Evolutionary conservation across 805 yeast species (phyloP).

Genomic region (Wickerhamiella kazuoi): DNA sequence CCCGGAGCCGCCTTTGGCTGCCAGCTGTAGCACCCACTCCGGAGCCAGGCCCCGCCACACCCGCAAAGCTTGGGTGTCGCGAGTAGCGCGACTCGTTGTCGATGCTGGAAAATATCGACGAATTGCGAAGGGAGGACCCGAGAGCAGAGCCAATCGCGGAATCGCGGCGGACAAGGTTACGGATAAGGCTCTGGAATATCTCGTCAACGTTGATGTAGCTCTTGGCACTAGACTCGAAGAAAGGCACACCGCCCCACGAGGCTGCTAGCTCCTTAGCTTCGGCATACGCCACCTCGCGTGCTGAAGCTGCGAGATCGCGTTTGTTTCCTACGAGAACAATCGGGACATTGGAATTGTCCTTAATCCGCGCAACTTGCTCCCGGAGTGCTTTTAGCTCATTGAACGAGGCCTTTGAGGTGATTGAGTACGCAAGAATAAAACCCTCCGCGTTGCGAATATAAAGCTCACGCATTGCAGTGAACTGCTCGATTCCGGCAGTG

Average conservation of each 20-base stretch:
- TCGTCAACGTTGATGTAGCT: conserved; percentile 77
- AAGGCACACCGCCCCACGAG: conserved; percentile 78
- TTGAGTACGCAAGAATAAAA: conserved; percentile 69
- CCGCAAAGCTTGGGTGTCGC: neutral
- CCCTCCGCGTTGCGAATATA: conserved; percentile 68
- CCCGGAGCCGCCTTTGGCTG: too few species aligned
- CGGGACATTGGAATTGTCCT: conserved; percentile 61
- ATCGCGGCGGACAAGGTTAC: conserved; percentile 74
- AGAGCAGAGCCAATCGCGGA: conserved; percentile 16
- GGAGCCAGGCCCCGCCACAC: conserved; percentile 4
- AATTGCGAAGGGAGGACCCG: conserved; percentile 8
- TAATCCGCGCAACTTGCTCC: conserved; percentile 70
- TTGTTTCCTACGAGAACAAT: conserved; percentile 86
- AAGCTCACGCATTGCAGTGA: conserved; percentile 81
- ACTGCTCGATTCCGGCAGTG: conserved; percentile 90
- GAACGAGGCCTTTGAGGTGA: conserved; percentile 59
- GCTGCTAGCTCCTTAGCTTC: conserved; percentile 73
- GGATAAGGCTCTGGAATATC: conserved; percentile 71
- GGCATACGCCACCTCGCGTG: conserved; percentile 58
- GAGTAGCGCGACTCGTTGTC: conserved; percentile 4
- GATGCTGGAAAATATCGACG: conserved; percentile 7
- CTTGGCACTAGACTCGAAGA: conserved; percentile 89
- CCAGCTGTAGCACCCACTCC: too few species aligned
- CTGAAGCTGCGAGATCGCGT: conserved; percentile 53
- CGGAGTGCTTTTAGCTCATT: conserved; percentile 61